phyloP scores from a whole-genome alignment of 2,329 filamentous ascomycete species.

The Lecanicillium sp. region DNA sequence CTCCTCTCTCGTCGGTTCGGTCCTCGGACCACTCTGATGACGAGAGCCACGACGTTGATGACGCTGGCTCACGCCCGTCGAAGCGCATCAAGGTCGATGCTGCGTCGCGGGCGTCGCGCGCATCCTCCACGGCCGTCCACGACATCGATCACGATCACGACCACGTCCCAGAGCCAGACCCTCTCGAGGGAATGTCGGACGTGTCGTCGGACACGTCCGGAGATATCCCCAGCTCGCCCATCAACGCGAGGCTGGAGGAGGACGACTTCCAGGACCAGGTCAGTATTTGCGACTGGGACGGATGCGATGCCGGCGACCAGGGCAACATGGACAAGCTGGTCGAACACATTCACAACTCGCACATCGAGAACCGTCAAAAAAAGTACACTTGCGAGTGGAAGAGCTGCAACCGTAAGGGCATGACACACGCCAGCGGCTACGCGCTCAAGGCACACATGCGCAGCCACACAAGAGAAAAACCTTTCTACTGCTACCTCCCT shows the following conservation, averaged over 20 bases:
- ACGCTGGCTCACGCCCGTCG: conserved; percentile 34
- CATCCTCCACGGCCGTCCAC: conserved; percentile 38
- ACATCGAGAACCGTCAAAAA: conserved; percentile 89
- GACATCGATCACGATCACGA: conserved; percentile 38
- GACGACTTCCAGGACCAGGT: conserved; percentile 74
- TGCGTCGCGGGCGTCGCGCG: conserved; percentile 40
- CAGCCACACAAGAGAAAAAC: conserved; percentile 96
- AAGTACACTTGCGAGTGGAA: conserved; percentile 99
- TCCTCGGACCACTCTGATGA: conserved; percentile 43
- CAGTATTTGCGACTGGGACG: conserved; percentile 72
- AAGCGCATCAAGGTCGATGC: conserved; percentile 43
- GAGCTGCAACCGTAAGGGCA: conserved; percentile 80
- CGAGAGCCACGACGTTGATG: conserved; percentile 36
- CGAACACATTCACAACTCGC: conserved; percentile 82
- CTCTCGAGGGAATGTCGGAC: conserved; percentile 57
- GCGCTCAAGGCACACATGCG: conserved; percentile 95
- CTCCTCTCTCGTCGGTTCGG: conserved; percentile 42
- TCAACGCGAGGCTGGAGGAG: conserved; percentile 62
- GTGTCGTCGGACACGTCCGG: conserved; percentile 89
- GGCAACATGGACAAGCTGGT: conserved; percentile 78
- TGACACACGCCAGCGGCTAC: conserved; percentile 91
- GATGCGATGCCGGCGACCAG: conserved; percentile 63
- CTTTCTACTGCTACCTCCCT: conserved; percentile 91
- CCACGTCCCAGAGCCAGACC: conserved; percentile 40
- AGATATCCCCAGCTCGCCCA: conserved; percentile 68